Percentiles rank a stretch among this genome's conserved stretches.
phyloP scores from a whole-genome alignment of 257 asterid genomes.

The Nicotiana paniculata region DNA sequence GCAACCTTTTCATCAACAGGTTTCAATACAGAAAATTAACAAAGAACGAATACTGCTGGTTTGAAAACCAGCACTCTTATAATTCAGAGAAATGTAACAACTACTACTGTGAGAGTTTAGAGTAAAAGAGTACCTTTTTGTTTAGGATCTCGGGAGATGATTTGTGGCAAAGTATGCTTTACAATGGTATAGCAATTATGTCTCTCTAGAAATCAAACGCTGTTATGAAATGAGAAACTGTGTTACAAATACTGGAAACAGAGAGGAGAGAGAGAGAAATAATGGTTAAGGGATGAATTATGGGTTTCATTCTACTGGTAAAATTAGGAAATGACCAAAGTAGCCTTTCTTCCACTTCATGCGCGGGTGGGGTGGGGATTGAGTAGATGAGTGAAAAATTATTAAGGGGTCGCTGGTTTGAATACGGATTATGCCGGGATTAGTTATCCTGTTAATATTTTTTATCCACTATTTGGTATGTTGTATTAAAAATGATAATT shows the following conservation, averaged over 20 bases:
- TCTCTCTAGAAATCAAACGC: background rate
- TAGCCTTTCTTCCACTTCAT: background rate
- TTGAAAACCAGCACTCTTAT: background rate
- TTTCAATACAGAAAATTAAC: background rate
- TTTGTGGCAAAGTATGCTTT: background rate
- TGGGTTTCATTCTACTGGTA: background rate
- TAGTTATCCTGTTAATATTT: too few species aligned
- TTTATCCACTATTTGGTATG: too few species aligned
- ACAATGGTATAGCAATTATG: background rate
- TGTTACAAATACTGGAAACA: slow-evolving; percentile 7
- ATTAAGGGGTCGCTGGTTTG: too few species aligned
- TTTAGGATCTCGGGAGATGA: background rate
- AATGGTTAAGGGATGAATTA: background rate
- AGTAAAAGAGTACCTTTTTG: slow-evolving; percentile 2
- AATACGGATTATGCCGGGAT: too few species aligned
- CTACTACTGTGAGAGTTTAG: background rate
- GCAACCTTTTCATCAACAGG: background rate
- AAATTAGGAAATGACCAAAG: background rate
- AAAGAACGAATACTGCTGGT: background rate
- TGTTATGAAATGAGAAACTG: background rate
- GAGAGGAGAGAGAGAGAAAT: background rate
- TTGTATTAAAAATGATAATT: too few species aligned
- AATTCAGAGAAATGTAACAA: background rate
- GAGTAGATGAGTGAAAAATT: too few species aligned
- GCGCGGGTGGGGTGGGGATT: too few species aligned